Base-by-base conservation (phyloP, 257 asterid genomes). In the Linaria vulgaris region DNA sequence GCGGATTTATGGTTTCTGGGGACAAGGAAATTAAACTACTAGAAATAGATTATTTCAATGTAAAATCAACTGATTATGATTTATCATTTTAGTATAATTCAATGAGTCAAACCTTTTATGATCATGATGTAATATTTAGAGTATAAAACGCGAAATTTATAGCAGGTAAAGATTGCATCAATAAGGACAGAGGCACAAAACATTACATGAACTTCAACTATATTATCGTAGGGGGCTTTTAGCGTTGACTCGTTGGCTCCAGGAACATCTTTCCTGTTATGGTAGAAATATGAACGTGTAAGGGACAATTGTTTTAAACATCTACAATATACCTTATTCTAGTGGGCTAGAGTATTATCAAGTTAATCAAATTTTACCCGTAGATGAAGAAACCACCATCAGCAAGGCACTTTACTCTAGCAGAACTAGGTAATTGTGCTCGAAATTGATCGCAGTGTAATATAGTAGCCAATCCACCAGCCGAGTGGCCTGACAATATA, bases 401-500 rank as follows among this genome's bases (percentile, higher is more conserved):
- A 0, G 80, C 59, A 21, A 79, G n/a, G 55, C 88, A 82, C 30
- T 79, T 79, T 1, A 77, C 79, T 14, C 46, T 64, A 5, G 19
- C 22, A 2, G 23, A 64, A 1, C 48, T 37, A 0, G 78, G 73
- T 8, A 82, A 3, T 10, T 30, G 64, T 34, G 63, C 68, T 17
- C 78, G 65, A 31, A 80, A 80, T 1, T 47, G 48, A 44, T 83
- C 90, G 38, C 87, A 83, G 17, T 80, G 70, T 45, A 82, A 11
- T 2, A 82, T 77, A 2, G 83, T 48, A 3, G 85, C 78, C 37
- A 79, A 51, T n/a, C 83, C 81, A 16, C 88, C 88, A 0, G 88
- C 89, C 9, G 88, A 82, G 12, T 46, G 50, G 37, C 88, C 88
- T 0, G 62, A 24, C 3, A 82, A 72, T 38, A 79, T 41, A 23